A percentile compares a stretch with the other conserved stretches of the same genome.
These are phyloP conservation scores for Calycina herbarum DNA, from an alignment of 2,329 filamentous ascomycete genomes.

Conservation along the genomic window DNA sequence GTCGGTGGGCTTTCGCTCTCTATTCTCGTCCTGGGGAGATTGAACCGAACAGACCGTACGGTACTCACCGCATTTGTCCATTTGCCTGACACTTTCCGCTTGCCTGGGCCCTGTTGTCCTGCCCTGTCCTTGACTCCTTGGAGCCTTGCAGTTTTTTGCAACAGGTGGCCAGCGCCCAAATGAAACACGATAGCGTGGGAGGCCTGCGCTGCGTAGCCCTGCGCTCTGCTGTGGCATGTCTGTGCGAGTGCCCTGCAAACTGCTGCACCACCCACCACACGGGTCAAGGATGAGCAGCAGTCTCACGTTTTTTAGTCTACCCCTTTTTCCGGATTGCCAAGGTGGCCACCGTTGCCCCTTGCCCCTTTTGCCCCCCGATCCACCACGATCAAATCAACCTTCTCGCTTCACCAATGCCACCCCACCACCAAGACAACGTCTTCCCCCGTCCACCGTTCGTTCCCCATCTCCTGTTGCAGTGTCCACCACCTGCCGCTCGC, in stretches of 20 bases:
- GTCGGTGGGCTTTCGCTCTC: constrained; percentile 4
- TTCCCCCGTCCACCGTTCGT: neutral
- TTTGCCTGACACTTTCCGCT: constrained; percentile 18
- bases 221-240: constrained; percentile 12
- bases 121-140: neutral
- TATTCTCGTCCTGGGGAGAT: constrained; percentile 33
- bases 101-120: neutral
- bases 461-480: neutral
- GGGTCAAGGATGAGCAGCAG: neutral
- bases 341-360: constrained; percentile 3
- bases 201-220: constrained; percentile 26
- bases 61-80: constrained; percentile 27
- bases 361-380: constrained; percentile 1
- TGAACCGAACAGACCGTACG: constrained; percentile 17
- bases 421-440: neutral
- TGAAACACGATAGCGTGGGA: constrained; percentile 39
- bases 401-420: neutral
- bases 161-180: constrained; percentile 27
- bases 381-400: neutral
- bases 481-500: neutral
- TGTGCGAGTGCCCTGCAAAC: constrained; percentile 1
- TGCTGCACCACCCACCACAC: neutral
- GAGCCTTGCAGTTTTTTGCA: constrained; percentile 22
- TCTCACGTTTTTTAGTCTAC: constrained; percentile 6
- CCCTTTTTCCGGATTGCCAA: neutral